Base-by-base conservation (phyloP, 2,329 filamentous ascomycete genomes). In the Phoma sp. region DNA sequence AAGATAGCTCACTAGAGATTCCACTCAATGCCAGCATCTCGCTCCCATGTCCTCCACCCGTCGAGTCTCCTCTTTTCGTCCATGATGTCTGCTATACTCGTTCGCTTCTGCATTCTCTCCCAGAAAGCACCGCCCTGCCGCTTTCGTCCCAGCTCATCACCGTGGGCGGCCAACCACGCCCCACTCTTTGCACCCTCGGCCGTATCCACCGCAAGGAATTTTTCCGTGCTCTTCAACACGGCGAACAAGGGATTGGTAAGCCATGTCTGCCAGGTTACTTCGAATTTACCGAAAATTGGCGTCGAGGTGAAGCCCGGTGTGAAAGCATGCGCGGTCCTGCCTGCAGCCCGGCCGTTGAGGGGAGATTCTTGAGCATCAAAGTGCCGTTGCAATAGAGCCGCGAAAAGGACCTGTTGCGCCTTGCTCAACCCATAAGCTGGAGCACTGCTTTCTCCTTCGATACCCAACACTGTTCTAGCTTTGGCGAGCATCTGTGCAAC, bases 161-260 rank as follows among this genome's bases (percentile, higher is more conserved):
- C 56, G 8, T 48, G 52, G 4, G 47, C 42, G 11, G 56, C 60
- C 51, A 65, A 54, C 62, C 57, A 65, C 1, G 22, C 42, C 9
- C 60, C 62, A 7, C 58, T 60, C 48, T 58, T 60, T 9, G 52
- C 56, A 5, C 58, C 58, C 35, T 65, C 51, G 30, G 56, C 46
- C 14, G 56, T 55, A 22, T 51, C 37, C 1, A 58, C 51, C 1
- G 53, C 60, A 14, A 58, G 9, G 11, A 32, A 46, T 4, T 44
- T 58, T 35, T 63, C 52, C 2, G 50, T 59, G 3, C 9, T 27
- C 8, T 57, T 58, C 11, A 64, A 41, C 2, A 59, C 3, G 2
- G 56, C 46, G 14, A 61, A 63, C 5, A 47, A n/a, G 2, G 60
- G 57, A 37, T 61, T 53, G 2, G 40, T 27, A 1, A 61, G 8